Evolutionary conservation across 805 yeast genomes (phyloP), one percentile per base, ranked within the genome.

Genomic region (Candida glaebosa): DNA sequence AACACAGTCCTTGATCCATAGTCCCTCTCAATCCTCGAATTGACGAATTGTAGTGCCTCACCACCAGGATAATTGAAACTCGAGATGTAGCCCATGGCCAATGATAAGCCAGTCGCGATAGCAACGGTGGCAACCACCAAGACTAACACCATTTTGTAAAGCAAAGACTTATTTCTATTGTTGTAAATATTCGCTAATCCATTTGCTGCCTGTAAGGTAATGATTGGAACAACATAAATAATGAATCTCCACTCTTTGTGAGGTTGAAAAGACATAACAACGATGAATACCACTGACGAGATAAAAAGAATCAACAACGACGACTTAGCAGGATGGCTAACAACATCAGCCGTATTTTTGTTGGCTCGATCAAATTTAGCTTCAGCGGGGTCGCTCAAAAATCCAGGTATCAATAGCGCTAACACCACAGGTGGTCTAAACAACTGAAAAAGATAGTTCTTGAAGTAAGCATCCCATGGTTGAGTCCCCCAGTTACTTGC

Each of bases 201-300:
- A 34, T 75, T 67, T 2, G 93, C 81, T 4, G 85, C 89, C 24
- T 76, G 56, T 15, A 84, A 51, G 0, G 84, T 78, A 43, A 87
- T 58, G 0, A 82, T 69, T 1, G 97, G 96, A 3, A 84, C 65
- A 0, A 81, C 67, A 59, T 90, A 91, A 14, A 84, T 68, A 31
- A 91, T 79, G 54, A 91, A 91, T 51, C 97, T 76, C 95, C 95
- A 87, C 67, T 91, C 98, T 58, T 91, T 91, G 53, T 91, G 97
- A 2, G 93, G 89, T 60, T 86, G 93, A 39, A 82, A 58, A 0
- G 96, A 88, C 75, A 89, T 73, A 4, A 79, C 52, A 1, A 67
- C 46, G n/a, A 89, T 71, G 54, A 69, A 90, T 12, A 76, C 38
- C 1, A 81, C 32, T 0, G 84, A 65, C 1, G 87, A 67, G 14